Percentiles rank a stretch among this genome's conserved stretches.
Conservation (phyloP, 75 land plant genomes). For the Selaginella moellendorffii region DNA sequence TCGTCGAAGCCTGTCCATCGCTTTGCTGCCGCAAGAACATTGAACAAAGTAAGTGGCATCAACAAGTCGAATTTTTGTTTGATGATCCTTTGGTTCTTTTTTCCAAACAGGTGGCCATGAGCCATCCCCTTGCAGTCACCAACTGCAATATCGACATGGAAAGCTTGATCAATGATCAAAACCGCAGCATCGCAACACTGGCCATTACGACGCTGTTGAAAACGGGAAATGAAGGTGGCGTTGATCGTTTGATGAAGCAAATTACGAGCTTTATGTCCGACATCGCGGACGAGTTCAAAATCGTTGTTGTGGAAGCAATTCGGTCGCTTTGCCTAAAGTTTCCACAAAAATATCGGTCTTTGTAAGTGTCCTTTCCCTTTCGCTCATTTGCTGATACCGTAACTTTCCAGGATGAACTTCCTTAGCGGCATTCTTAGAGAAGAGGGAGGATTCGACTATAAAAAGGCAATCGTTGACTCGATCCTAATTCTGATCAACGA, state of each 20-base stretch:
- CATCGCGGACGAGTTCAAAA: conserved; percentile 97
- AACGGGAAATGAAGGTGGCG: conserved; percentile 98
- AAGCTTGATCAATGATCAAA: conserved; percentile 87
- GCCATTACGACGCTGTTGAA: conserved; percentile 91
- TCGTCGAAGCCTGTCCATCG: conserved; percentile 92
- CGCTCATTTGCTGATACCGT: not conserved
- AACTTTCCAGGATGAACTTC: conserved; percentile 73
- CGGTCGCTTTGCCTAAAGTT: conserved; percentile 88
- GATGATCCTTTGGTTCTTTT: no score
- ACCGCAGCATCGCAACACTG: conserved; percentile 96
- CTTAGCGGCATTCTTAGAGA: conserved; percentile 88
- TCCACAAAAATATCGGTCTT: conserved; percentile 75
- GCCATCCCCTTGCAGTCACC: conserved; percentile 90
- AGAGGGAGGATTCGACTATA: conserved; percentile 98
- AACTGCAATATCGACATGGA: conserved; percentile 99
- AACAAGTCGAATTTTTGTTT: no score
- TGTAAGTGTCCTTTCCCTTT: conserved; percentile 36
- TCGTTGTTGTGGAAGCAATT: conserved; percentile 96
- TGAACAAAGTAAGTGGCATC: conserved; percentile 77
- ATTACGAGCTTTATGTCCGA: conserved; percentile 97
- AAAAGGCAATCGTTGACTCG: conserved; percentile 96
- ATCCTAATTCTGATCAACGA: conserved; percentile 89
- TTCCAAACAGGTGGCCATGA: conserved; percentile 98
- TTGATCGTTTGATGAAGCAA: conserved; percentile 96
- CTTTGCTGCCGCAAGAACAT: conserved; percentile 98